phyloP scores from a whole-genome alignment of 768 basidiomycete species.

The Suillus sp. region DNA sequence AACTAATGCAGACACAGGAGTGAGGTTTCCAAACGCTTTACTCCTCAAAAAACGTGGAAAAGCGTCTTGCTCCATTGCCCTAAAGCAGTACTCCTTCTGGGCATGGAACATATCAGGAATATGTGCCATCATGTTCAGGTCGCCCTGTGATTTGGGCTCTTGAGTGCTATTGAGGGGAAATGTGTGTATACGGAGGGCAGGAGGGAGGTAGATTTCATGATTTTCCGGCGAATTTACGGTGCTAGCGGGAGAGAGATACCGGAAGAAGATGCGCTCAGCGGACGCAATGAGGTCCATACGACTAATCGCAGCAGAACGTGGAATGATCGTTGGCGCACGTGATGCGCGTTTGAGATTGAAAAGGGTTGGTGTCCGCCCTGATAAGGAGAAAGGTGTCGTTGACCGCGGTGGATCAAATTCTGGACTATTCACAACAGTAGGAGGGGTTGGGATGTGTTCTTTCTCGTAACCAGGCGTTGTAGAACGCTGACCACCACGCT shows the following conservation, averaged over 20 bases:
- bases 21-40: constrained; percentile 98
- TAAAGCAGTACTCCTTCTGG: constrained; percentile 97
- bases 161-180: constrained; percentile 82
- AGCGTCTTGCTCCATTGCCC: constrained; percentile 94
- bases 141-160: constrained; percentile 68
- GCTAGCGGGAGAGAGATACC: constrained; percentile 86
- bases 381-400: constrained; percentile 78
- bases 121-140: constrained; percentile 79
- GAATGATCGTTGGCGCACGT: constrained; percentile 92
- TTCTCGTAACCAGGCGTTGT: constrained; percentile 40
- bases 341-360: constrained; percentile 79
- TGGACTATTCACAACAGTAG: constrained; percentile 40
- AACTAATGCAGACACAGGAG: constrained; percentile 86
- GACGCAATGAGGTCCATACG: constrained; percentile 88
- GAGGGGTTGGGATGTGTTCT: constrained; percentile 48
- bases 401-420: constrained; percentile 60
- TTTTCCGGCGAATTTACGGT: constrained; percentile 81
- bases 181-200: constrained; percentile 84
- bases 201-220: constrained; percentile 97
- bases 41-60: constrained; percentile 93
- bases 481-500: constrained; percentile 54
- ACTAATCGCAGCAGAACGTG: constrained; percentile 86
- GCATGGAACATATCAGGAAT: constrained; percentile 96
- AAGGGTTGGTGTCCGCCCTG: constrained; percentile 73
- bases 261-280: constrained; percentile 94